Evolutionary conservation across 1,284 basidiomycete genomes (phyloP).

Genomic region (Rugosomyces carneus): DNA sequence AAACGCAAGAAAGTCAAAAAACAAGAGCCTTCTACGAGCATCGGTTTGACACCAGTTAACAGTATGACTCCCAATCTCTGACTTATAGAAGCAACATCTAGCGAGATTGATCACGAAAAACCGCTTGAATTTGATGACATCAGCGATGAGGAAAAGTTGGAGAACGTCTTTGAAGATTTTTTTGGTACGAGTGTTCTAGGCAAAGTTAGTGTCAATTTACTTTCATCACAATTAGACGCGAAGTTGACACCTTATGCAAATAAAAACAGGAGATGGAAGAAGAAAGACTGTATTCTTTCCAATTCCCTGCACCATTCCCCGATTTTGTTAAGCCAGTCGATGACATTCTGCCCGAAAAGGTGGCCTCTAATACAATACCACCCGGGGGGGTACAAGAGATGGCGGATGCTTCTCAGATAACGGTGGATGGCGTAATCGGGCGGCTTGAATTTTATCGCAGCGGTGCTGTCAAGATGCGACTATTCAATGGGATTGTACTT

Average conservation of each 20-base stretch:
- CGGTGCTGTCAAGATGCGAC: slow-evolving; percentile 82
- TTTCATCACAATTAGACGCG: neutral
- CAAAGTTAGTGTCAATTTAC: slow-evolving; percentile 29
- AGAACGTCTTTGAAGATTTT: slow-evolving; percentile 84
- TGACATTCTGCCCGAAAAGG: no score
- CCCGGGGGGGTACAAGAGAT: slow-evolving; percentile 22
- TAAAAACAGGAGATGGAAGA: slow-evolving; percentile 47
- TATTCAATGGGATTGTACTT: slow-evolving; percentile 74
- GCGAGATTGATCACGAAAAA: slow-evolving; percentile 57
- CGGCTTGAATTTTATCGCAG: slow-evolving; percentile 78
- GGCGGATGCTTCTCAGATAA: slow-evolving; percentile 21
- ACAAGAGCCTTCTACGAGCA: slow-evolving; percentile 32
- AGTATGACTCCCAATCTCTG: neutral
- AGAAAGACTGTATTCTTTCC: slow-evolving; percentile 84
- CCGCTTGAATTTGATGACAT: slow-evolving; percentile 78
- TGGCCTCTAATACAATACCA: slow-evolving; percentile 39
- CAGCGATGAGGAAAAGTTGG: slow-evolving; percentile 82
- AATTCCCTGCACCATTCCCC: slow-evolving; percentile 89
- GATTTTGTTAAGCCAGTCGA: slow-evolving; percentile 43
- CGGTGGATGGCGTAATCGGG: slow-evolving; percentile 75
- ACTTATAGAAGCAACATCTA: slow-evolving; percentile 21
- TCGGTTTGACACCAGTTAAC: slow-evolving; percentile 20
- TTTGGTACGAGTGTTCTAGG: slow-evolving; percentile 35
- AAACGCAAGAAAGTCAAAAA: slow-evolving; percentile 43
- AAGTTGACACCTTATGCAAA: neutral